phyloP scores from a whole-genome alignment of 2,329 filamentous ascomycete genomes.

The Sporothrix euskadiensis region DNA sequence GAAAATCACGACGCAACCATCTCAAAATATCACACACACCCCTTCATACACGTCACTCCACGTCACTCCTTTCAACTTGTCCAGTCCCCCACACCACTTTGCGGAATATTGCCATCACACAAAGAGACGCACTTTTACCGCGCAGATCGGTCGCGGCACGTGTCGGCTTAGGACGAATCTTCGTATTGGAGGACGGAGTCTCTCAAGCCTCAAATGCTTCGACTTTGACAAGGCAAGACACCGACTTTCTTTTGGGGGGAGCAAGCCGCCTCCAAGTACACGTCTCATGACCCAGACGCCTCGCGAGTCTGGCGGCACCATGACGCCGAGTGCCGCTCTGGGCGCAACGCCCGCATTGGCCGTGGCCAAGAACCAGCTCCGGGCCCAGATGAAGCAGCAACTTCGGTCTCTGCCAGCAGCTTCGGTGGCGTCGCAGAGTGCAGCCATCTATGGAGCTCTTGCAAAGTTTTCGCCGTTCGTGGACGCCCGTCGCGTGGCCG shows the following conservation, averaged over 20 bases:
- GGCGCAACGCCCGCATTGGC: slow-evolving; percentile 56
- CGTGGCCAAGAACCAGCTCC: slow-evolving; percentile 73
- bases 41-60: background rate
- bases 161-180: background rate
- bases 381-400: slow-evolving; percentile 66
- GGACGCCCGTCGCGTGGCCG: slow-evolving; percentile 71
- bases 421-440: slow-evolving; percentile 66
- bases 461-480: slow-evolving; percentile 71
- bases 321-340: slow-evolving; percentile 13
- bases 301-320: background rate
- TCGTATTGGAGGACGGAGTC: background rate
- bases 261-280: background rate
- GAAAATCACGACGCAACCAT: background rate
- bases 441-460: slow-evolving; percentile 63
- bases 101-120: background rate
- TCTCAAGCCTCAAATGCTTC: background rate
- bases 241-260: too few relatives aligned
- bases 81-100: background rate
- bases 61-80: background rate
- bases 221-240: background rate
- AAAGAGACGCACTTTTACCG: background rate
- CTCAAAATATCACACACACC: background rate
- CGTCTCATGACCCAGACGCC: background rate
- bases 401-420: slow-evolving; percentile 64
- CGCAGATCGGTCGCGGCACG: background rate